Base-by-base conservation (phyloP, 2,329 filamentous ascomycete genomes). In the Stemphylium vesicarium region DNA sequence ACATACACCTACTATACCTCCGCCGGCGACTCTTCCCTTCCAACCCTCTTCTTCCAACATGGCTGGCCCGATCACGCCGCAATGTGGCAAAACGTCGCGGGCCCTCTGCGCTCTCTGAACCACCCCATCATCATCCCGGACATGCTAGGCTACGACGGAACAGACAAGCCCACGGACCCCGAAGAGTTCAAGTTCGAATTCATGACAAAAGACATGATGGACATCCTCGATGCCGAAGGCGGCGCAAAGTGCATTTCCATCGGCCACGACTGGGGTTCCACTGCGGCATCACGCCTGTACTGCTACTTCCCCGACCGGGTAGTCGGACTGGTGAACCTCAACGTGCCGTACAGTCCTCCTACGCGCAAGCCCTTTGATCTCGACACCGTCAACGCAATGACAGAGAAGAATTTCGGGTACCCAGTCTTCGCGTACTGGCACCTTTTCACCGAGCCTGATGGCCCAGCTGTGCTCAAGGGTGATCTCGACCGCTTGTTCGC, bases 241-340 rank as follows among this genome's bases (percentile, higher is more conserved):
- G 56, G 35, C 22, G 44, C 10, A 62, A 63, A n/a, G 42, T 66
- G 62, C 32, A 71, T 82, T 49, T 72, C 78, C 3, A 69, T 82
- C 29, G 81, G 80, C 38, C 81, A 83, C 56, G 81, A 84, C 63
- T 83, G 80, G 80, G 81, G 81, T 35, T 75, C 75, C 13, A 56
- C 50, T 7, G 56, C 78, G 10, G 74, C 76, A 0, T 73, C 77
- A 48, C 73, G 79, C 12, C 54, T 81, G 12, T 80, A 77, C 59
- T 72, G 79, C 42, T 77, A 75, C 57, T 63, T 78, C 47, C 77
- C 75, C 0, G 65, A 76, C 2, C 73, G 78, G 11, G 75, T 80
- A 5, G 42, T 64, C 4, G 80, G 77, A n/a, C 60, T 82, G 1
- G 64, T 76, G 6, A 69, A 80, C 54, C 51, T 82, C 15, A 81